These are phyloP conservation scores for Coemansia sp. DNA, from an alignment of 192 early-diverging fungal genomes.

Conservation along the genomic window DNA sequence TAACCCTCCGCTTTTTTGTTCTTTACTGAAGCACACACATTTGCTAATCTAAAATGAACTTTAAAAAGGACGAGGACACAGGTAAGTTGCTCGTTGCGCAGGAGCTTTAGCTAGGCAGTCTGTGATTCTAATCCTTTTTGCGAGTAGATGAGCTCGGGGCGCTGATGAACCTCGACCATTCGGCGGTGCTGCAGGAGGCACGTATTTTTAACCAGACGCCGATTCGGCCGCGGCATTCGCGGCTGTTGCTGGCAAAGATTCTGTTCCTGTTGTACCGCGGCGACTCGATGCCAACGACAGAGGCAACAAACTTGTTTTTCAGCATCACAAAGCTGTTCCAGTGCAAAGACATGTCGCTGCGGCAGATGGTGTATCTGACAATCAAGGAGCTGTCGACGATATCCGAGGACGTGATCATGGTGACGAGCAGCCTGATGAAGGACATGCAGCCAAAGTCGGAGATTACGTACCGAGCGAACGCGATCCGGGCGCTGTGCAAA, in stretches of 20 bases:
- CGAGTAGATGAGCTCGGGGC: slow-evolving; percentile 74
- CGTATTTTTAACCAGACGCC: slow-evolving; percentile 96
- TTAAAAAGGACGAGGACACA: slow-evolving; percentile 54
- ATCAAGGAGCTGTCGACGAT: slow-evolving; percentile 94
- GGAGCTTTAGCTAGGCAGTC: neutral
- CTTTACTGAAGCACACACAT: neutral
- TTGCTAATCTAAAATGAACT: slow-evolving; percentile 37
- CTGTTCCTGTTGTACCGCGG: slow-evolving; percentile 88
- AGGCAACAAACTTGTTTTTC: slow-evolving; percentile 98
- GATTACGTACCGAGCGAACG: slow-evolving; percentile 90
- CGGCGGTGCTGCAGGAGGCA: slow-evolving; percentile 91
- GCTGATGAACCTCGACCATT: slow-evolving; percentile 88
- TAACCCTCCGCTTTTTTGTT: neutral
- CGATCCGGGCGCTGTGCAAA: slow-evolving; percentile 91
- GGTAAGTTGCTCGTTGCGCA: slow-evolving; percentile 25
- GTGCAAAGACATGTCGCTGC: slow-evolving; percentile 86
- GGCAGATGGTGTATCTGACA: slow-evolving; percentile 96
- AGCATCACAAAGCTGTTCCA: slow-evolving; percentile 98
- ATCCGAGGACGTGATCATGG: slow-evolving; percentile 97
- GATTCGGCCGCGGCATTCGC: slow-evolving; percentile 92
- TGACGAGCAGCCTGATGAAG: slow-evolving; percentile 90
- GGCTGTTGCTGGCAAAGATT: slow-evolving; percentile 89
- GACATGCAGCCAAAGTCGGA: slow-evolving; percentile 96
- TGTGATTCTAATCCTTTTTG: neutral
- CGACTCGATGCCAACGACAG: slow-evolving; percentile 85